Percentiles rank a stretch among this genome's conserved stretches.
These are phyloP conservation scores for Syzygium oleosum DNA, from an alignment of 345 rosid genomes.

Conservation along the genomic window DNA sequence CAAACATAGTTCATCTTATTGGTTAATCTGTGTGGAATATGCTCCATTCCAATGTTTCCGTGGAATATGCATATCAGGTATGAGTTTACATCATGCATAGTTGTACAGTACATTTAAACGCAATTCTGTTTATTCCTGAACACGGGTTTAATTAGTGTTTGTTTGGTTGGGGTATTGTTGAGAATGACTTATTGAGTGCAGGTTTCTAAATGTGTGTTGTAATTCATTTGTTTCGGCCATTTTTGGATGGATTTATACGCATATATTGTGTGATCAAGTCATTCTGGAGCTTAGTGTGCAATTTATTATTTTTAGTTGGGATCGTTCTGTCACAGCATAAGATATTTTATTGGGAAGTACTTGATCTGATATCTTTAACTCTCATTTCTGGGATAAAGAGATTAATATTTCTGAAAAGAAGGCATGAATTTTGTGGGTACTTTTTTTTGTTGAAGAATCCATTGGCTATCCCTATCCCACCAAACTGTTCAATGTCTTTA, in stretches of 20 bases:
- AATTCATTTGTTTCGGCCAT: background rate
- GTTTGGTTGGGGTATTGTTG: background rate
- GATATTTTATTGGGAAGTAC: too few species aligned
- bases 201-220: background rate
- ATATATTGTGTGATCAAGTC: background rate
- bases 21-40: background rate
- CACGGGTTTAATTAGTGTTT: background rate
- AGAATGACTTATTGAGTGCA: background rate
- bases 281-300: background rate
- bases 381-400: background rate
- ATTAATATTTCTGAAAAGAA: too few species aligned
- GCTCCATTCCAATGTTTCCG: background rate
- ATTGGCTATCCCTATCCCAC: too few species aligned
- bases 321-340: background rate
- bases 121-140: background rate
- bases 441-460: too few species aligned
- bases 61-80: background rate
- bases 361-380: background rate
- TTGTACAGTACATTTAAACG: background rate
- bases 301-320: background rate
- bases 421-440: too few species aligned
- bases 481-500: too few species aligned
- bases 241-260: background rate
- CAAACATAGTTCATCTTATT: background rate
- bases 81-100: background rate